Evolutionary conservation across 164 flowering plant species (phyloP).

Genomic region (Platanus orientalis): DNA sequence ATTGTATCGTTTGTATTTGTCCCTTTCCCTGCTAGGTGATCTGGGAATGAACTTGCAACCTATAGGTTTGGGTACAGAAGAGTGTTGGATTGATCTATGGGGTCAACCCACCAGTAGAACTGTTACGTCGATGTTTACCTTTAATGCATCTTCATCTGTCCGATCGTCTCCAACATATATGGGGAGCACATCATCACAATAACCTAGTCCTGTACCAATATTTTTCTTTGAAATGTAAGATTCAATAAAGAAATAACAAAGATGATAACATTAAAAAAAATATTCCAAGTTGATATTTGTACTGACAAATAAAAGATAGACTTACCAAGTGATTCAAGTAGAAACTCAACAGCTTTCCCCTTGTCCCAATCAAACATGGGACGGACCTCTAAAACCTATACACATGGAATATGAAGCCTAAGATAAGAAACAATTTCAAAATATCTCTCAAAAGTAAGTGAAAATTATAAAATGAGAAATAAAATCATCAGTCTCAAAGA

Average conservation of each 20-base stretch:
- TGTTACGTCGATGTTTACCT: conserved; percentile 38
- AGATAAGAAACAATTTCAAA: neutral
- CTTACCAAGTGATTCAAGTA: conserved; percentile 83
- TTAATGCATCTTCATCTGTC: conserved; percentile 97
- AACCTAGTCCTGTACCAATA: conserved; percentile 47
- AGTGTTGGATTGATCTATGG: no score
- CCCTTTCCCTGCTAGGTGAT: conserved; percentile 9
- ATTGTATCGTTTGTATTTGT: no score
- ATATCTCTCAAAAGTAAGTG: neutral
- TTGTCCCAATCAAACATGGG: conserved; percentile 93
- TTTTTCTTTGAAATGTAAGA: neutral
- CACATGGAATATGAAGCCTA: neutral
- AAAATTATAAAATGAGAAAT: no score
- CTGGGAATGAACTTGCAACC: neutral
- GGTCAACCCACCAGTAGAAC: no score
- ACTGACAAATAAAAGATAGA: neutral
- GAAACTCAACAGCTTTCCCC: conserved; percentile 95
- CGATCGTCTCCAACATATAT: conserved; percentile 91
- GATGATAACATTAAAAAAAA: no score
- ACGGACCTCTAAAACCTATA: conserved; percentile 94
- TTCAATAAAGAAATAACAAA: no score
- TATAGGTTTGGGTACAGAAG: no score
- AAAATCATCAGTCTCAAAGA: no score
- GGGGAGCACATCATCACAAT: conserved; percentile 70
- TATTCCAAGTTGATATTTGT: no score